Conservation (phyloP, 2,329 filamentous ascomycete species). For the Cladosporium sp. region DNA sequence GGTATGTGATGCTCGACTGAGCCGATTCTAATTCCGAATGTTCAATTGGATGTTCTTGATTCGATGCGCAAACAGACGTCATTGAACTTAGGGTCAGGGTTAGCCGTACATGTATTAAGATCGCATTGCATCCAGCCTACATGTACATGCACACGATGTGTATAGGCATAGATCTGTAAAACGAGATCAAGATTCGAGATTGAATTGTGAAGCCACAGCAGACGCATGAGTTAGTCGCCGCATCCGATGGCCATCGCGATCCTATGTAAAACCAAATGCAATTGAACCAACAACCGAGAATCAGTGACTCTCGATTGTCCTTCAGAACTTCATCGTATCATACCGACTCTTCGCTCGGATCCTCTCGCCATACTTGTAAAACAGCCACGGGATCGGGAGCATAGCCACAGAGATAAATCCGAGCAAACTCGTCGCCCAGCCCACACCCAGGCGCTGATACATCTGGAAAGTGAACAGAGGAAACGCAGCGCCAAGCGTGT, state of each 20-base stretch:
- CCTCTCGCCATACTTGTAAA: constrained; percentile 34
- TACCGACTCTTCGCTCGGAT: constrained; percentile 26
- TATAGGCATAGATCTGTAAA: neutral
- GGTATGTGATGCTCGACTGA: neutral
- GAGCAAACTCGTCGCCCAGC: constrained; percentile 46
- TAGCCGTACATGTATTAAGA: neutral
- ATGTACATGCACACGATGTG: neutral
- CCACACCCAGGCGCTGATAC: constrained; percentile 38
- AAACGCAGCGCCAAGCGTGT: constrained; percentile 57
- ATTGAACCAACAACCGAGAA: neutral
- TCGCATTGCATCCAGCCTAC: neutral
- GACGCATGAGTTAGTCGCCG: neutral
- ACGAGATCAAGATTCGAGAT: too few species aligned
- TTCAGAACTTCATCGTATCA: constrained; percentile 14
- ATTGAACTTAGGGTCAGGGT: constrained; percentile 1
- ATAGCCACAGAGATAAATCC: constrained; percentile 43
- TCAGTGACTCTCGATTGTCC: neutral
- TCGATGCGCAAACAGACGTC: constrained; percentile 4
- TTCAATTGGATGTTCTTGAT: neutral
- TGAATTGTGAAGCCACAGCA: neutral
- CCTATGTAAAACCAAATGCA: neutral
- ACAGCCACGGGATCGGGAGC: constrained; percentile 41
- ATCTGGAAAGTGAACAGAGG: constrained; percentile 59
- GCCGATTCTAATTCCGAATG: neutral
- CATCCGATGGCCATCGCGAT: neutral